Evolutionary conservation across 108 stramenopile genomes (phyloP), one percentile per base, ranked within the genome.

Genomic region (Pseudonitzschia multiseries): DNA sequence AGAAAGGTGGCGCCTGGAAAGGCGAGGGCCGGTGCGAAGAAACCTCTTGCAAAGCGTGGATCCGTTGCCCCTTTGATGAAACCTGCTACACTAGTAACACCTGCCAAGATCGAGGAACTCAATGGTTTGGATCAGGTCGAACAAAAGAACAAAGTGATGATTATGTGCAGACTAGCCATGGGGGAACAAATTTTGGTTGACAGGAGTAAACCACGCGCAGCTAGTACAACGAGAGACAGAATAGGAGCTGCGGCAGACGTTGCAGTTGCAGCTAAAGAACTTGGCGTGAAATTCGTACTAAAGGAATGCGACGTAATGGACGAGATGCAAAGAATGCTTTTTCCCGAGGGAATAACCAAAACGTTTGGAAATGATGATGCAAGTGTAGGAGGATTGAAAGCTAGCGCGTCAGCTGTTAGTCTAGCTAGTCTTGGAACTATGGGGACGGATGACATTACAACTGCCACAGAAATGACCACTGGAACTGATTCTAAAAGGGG

Each of bases 401-500:
- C 88, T 51, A 91, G 89, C 72, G 78, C 83, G 0, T 87, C 86
- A 27, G 80, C 90, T n/a, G 68, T 83, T 15, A 90, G 89, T 78
- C 68, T 93, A 33, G 77, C 86, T 13, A 93, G 93, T 73, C 78
- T 91, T 78, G 61, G 61, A 18, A 31, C 10, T 22, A n/a, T 22
- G 9, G 36, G 41, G 12, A 50, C 36, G 10, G 91, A 85, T 29
- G 78, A 76, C 2, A 76, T 50, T 20, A 76, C 81, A 13, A 64
- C 64, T 44, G 60, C 54, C 21, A 66, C 73, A 3, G 79, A 31
- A 13, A 78, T 79, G 62, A 71, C 83, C 18, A 78, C 83, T 5
- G 89, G 87, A 13, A 90, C 89, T 12, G 93, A 92, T 72, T 76
- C 78, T 28, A 89, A 85, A 42, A 74, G 91, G 48, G 91, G 93